Evolutionary conservation across 1,139 yeast genomes (phyloP), one percentile per base, ranked within the genome.

Genomic region (Geotrichum siamense): DNA sequence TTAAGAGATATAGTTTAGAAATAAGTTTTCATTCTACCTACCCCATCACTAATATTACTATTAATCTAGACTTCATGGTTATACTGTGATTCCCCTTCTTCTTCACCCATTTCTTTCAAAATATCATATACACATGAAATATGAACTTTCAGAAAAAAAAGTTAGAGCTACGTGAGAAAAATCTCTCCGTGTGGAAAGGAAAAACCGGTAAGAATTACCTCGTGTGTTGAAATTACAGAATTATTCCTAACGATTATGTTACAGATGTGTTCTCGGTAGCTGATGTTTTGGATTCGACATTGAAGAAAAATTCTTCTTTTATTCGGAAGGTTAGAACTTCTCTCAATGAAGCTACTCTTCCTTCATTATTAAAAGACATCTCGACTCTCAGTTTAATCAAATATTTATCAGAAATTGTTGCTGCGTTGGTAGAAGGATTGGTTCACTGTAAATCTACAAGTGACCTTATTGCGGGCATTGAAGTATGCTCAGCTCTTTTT

Each of bases 281-380:
- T 1, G 51, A 59, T 13, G 70, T 73, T 38, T 66, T 81, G 13
- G 96, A 89, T 58, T 70, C 94, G 0, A 80, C 91, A 42, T 67
- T 89, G 50, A 89, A 87, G 68, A 84, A 82, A 59, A 86, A 89
- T 59, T 80, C 87, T 3, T 82, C 87, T 0, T 84, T 86, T 54
- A 79, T 86, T 47, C 82, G 81, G 57, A 82, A 82, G 55, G 63
- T 86, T 42, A 72, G 79, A 50, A 69, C 74, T 3, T 70, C 80
- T 2, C 65, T 86, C 35, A 72, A 66, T 30, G 73, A 69, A 30
- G 82, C 76, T 2, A 62, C 66, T 22, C 69, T 66, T 38, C 68
- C 65, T 33, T 59, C 70, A 3, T 62, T 84, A 3, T 50, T 85
- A 25, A 74, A 74, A 45, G 95, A 86, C 47, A 71, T 87, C 35